A percentile compares a stretch with the other conserved stretches of the same genome.
These are phyloP conservation scores for Patellaria atrata DNA, from an alignment of 495 filamentous ascomycete genomes.

Conservation along the genomic window DNA sequence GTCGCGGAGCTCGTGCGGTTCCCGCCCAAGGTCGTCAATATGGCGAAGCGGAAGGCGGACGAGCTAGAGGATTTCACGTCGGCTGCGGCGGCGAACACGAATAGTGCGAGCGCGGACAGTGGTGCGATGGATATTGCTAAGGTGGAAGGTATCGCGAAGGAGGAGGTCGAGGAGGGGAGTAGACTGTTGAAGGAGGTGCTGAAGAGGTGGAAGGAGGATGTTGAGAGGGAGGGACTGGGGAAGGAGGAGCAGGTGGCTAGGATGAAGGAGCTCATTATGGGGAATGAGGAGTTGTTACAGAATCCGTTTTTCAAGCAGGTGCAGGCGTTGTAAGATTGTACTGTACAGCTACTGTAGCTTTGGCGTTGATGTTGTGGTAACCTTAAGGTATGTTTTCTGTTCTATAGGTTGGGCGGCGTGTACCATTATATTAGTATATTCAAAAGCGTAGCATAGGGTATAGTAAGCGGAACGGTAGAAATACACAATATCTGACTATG, in stretches of 20 bases:
- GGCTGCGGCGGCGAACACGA: constrained; percentile 43
- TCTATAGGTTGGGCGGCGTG: too few species aligned
- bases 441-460: too few species aligned
- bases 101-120: constrained; percentile 47
- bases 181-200: constrained; percentile 73
- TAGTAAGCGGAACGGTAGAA: too few species aligned
- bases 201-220: constrained; percentile 75
- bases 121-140: too few species aligned
- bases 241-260: constrained; percentile 63
- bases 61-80: constrained; percentile 93
- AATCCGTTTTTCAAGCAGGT: constrained; percentile 90
- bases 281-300: constrained; percentile 51
- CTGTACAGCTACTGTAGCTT: too few species aligned
- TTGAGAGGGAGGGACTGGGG: constrained; percentile 48
- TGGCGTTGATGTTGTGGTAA: too few species aligned
- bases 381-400: too few species aligned
- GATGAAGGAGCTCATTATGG: constrained; percentile 65
- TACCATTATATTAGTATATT: too few species aligned
- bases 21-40: constrained; percentile 91
- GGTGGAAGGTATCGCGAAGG: too few species aligned
- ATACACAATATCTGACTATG: too few species aligned
- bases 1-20: constrained; percentile 97
- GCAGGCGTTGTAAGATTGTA: constrained; percentile 51
- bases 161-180: constrained; percentile 87
- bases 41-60: constrained; percentile 96